Base-by-base conservation (phyloP, 2,329 filamentous ascomycete species). In the Trichoderma atrobrunneum region DNA sequence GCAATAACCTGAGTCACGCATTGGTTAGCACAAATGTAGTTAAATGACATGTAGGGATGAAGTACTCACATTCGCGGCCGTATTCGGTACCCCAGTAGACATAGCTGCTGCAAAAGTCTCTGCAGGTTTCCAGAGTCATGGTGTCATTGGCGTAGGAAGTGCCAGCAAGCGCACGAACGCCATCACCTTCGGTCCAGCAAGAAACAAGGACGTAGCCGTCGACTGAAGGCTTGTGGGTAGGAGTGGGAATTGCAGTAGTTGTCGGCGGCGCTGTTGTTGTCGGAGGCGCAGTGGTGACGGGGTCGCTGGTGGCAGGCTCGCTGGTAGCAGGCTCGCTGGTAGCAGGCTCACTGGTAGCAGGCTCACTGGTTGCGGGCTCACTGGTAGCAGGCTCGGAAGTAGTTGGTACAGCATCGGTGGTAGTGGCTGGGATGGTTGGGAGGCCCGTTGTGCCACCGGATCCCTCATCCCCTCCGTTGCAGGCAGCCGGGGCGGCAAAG, bases 1-100 rank as follows among this genome's bases (percentile, higher is more conserved):
- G 76, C 86, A 88, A 75, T 85, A 87, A 77, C 82, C 81, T 83
- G 61, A 76, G 59, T 48, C 11, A 8, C 6, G 32, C 34, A 72
- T 54, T 54, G 48, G 57, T 61, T 60, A 39, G 57, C 1, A n/a
- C 21, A 12, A 12, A 14, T 1, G n/a, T 2, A 2, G 6, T 51
- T 26, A 18, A 51, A 39, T 32, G 16, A 62, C 3, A 5, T 43
- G 59, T n/a, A 43, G n/a, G 28, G n/a, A 26, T 28, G 12, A 34
- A 28, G 24, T 16, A 78, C 80, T 80, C 72, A 83, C 85, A 87
- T 77, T 88, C 86, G 32, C 84, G 80, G 11, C 85, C 85, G 73
- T 85, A 88, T 75, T 88, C 86, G 7, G 85, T 84, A 3, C 83
- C 86, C 79, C 83, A 87, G 74, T 85, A 87, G 60, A 80, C 78